Percentiles rank a stretch among this genome's conserved stretches.
Evolutionary conservation across 306 rosid species (phyloP).

Genomic region (Adenanthera pavonina): DNA sequence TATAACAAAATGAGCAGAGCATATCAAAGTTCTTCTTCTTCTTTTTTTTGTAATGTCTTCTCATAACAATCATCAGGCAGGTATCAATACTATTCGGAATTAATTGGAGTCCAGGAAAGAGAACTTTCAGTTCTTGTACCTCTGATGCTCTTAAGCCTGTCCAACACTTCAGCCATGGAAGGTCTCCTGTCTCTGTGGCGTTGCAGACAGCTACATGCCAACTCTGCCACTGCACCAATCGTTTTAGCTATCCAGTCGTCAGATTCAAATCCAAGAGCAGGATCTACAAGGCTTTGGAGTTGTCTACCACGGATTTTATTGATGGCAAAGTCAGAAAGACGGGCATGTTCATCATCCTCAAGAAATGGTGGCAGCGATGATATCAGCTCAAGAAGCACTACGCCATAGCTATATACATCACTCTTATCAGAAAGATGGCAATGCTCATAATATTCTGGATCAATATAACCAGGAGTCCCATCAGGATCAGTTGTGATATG

Average conservation of each 20-base stretch:
- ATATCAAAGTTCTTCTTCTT: not conserved
- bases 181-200: conserved; percentile 64
- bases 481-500: conserved; percentile 77
- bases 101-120: conserved; percentile 25
- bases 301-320: conserved; percentile 52
- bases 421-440: conserved; percentile 73
- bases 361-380: conserved; percentile 72
- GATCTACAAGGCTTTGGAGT: conserved; percentile 61
- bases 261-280: conserved; percentile 54
- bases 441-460: conserved; percentile 66
- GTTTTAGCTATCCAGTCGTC: conserved; percentile 46
- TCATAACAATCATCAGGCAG: conserved; percentile 36
- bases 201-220: conserved; percentile 73
- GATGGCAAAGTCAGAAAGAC: conserved; percentile 60
- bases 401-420: conserved; percentile 81
- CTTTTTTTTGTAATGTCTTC: not conserved
- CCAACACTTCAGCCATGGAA: conserved; percentile 59
- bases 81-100: conserved; percentile 16
- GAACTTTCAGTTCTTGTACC: conserved; percentile 14
- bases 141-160: conserved; percentile 43
- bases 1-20: not conserved
- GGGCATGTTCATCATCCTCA: conserved; percentile 47
- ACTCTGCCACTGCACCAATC: conserved; percentile 61
- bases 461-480: conserved; percentile 78
- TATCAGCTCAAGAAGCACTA: conserved; percentile 69